These are phyloP conservation scores for Dendrocalamus sinicus DNA, from an alignment of 176 grass and related monocot genomes.

Conservation along the genomic window DNA sequence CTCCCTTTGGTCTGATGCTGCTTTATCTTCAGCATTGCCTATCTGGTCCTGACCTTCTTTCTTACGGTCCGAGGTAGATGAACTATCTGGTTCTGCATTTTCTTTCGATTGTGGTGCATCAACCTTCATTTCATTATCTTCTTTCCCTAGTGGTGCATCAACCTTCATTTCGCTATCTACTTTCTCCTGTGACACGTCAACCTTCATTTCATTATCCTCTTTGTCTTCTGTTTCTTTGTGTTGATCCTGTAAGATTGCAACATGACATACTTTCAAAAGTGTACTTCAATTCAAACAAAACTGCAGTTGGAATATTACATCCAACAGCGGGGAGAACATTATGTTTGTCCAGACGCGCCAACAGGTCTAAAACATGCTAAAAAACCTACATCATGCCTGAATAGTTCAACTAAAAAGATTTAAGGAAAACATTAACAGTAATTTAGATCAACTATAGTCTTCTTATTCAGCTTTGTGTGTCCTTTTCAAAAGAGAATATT, in stretches of 20 bases:
- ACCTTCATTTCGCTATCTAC: slow-evolving; percentile 29
- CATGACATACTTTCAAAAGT: slow-evolving; percentile 4
- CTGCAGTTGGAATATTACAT: neutral
- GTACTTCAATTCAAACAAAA: slow-evolving; percentile 12
- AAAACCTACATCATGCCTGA: neutral
- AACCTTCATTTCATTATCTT: slow-evolving; percentile 36
- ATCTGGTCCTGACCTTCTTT: slow-evolving; percentile 40
- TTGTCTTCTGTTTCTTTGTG: slow-evolving; percentile 44
- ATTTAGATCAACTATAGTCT: slow-evolving; percentile 6
- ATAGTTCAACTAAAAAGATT: neutral
- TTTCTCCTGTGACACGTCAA: slow-evolving; percentile 45
- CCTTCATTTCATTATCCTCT: slow-evolving; percentile 38
- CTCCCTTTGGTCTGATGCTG: slow-evolving; percentile 43
- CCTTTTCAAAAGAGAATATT: neutral
- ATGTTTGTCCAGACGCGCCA: neutral
- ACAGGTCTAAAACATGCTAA: neutral
- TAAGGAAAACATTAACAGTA: neutral
- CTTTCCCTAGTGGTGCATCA: slow-evolving; percentile 41
- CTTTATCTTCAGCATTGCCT: slow-evolving; percentile 50
- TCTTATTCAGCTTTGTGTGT: neutral
- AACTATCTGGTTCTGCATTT: slow-evolving; percentile 33
- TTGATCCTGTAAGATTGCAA: slow-evolving; percentile 43
- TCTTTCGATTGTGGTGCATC: slow-evolving; percentile 35
- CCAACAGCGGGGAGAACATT: neutral
- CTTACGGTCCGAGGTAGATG: slow-evolving; percentile 35